Base-by-base conservation (phyloP, 148 eudicot species). In the Drosera capensis region DNA sequence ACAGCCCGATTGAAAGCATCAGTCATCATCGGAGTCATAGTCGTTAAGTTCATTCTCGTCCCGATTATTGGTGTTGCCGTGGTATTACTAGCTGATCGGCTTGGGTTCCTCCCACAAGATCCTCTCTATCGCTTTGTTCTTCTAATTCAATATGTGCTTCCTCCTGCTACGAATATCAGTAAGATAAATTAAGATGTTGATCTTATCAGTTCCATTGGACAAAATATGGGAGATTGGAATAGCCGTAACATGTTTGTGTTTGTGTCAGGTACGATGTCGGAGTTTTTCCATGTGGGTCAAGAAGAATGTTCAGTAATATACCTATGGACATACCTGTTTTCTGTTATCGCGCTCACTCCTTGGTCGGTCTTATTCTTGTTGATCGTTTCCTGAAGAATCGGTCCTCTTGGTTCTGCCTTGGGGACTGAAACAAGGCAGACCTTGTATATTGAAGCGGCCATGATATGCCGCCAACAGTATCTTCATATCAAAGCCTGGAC, bases 321-420 rank as follows among this genome's bases (percentile, higher is more conserved):
- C 44, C 55, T 74, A 21, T 78, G 86, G 86, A 74, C 81, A 42
- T 78, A 78, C 45, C 14, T 71, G 56, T 71, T 50, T 23, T 75
- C 81, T 23, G 66, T 72, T 14, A 17, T 74, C 23, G 59, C 86
- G 3, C 72, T 74, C 18, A 74, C 86, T 2, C 47, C 42, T 9
- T 78, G 86, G 86, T 68, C 86, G n/a, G 65, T 75, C 24, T 46
- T 66, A 7, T 74, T 26, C 58, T 68, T 78, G 86, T 78, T 74
- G 78, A 68, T 74, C 45, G 45, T 78, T 42, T 59, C 70, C n/a
- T 71, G 56, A 61, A 56, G 7, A 28, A 28, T 11, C 11, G 31
- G 31, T 9, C 31, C 31, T 28, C 4, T 4, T 9, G 4, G 31
- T 9, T 3, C 6, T 28, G 4, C 6, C 31, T 3, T 3, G 31